A percentile compares a stretch with the other conserved stretches of the same genome.
Evolutionary conservation across 768 basidiomycete species (phyloP).

Genomic region (Serpula lacrymans): DNA sequence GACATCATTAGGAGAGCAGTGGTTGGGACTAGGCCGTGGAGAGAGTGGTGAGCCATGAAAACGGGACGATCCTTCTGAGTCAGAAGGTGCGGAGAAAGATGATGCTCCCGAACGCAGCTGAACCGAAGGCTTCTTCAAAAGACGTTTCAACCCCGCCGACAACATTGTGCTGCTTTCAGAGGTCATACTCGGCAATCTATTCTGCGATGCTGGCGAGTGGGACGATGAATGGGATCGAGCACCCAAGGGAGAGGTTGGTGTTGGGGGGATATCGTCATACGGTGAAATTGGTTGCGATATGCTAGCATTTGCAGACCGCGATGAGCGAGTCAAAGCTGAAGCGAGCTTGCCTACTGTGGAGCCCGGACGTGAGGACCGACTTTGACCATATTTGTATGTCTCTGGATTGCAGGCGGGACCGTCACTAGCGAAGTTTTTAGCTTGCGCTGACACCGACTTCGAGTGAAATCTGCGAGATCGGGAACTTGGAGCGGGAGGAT

Average conservation of each 20-base stretch:
- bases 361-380: no score
- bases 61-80: constrained; percentile 7
- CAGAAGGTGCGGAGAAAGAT: constrained; percentile 15
- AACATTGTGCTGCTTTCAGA: constrained; percentile 16
- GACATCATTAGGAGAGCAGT: constrained; percentile 13
- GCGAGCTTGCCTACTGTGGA: no score
- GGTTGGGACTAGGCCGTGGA: constrained; percentile 19
- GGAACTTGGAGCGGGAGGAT: constrained; percentile 8
- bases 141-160: constrained; percentile 29
- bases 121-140: constrained; percentile 31
- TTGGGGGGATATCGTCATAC: background rate
- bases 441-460: background rate
- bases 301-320: no score
- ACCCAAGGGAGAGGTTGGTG: background rate
- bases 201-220: background rate
- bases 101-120: constrained; percentile 19
- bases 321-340: no score
- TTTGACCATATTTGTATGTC: no score
- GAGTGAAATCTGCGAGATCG: constrained; percentile 8
- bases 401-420: background rate
- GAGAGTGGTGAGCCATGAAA: constrained; percentile 10
- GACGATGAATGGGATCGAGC: constrained; percentile 1
- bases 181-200: constrained; percentile 11
- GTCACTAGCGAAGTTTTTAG: background rate
- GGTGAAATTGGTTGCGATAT: no score